Evolutionary conservation across 495 filamentous ascomycete genomes (phyloP), one percentile per base, ranked within the genome.

Genomic region (Hypoxylon fuscum): DNA sequence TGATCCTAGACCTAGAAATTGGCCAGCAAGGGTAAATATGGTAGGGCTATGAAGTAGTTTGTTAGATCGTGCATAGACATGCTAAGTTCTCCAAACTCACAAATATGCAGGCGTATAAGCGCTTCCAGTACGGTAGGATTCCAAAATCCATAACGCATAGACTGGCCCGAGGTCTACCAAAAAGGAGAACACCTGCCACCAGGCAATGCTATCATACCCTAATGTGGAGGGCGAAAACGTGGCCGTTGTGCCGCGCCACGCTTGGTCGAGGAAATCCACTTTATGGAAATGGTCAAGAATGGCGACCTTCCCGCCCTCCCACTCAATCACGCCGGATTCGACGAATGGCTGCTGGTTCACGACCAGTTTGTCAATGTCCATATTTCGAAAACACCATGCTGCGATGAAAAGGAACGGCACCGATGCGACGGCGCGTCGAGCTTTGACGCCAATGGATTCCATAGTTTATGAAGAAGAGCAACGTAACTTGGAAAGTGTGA

Each of bases 131-230:
- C 60, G 60, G 34, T 53, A 58, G 0, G 60, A 64, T 10, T 64
- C 60, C 42, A 64, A 17, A 25, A 58, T 64, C 60, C 60, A 64
- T 29, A 64, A 14, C 6, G 41, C 47, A 35, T 58, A 64, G 10
- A 64, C 25, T 9, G 54, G 53, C 7, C 53, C 60, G 1, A 64
- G 32, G 17, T 64, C 60, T 11, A 43, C 25, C 2, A 64, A 47
- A 32, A 64, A 64, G 9, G 60, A 64, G 32, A 64, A 58, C 27
- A 53, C 20, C 21, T 64, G 60, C 60, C 60, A 64, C 46, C 20
- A 64, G 14, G 46, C 22, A 6, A 64, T 12, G 15, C 10, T 25
- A 11, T 64, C 60, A 17, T 48, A 64, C 12, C 53, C 60, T 5
- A 64, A 35, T 2, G 60, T 58, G 7, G 53, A 58, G 11, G 54